These are phyloP conservation scores for Naganishia liquefaciens DNA, from an alignment of 1,284 basidiomycete genomes.

Conservation along the genomic window DNA sequence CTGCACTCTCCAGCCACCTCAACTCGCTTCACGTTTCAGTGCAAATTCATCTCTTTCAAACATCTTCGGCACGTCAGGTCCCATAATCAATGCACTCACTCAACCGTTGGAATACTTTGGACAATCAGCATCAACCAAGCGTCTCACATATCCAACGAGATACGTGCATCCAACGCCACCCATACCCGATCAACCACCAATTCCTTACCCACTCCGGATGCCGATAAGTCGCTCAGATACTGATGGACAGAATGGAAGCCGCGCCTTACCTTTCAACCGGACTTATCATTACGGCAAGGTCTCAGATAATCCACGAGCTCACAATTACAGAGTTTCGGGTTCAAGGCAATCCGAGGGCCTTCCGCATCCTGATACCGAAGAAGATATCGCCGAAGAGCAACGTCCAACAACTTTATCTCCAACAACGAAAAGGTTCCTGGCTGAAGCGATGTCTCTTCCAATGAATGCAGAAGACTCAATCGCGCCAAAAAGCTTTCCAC, in stretches of 20 bases:
- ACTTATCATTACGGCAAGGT: too few species aligned
- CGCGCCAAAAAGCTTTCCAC: not conserved
- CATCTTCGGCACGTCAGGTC: not conserved
- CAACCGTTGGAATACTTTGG: constrained; percentile 3
- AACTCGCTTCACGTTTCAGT: constrained; percentile 3
- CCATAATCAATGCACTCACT: not conserved
- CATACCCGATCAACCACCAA: not conserved
- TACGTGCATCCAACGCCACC: not conserved
- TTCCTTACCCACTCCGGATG: not conserved
- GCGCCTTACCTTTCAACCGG: too few species aligned
- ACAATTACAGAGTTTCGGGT: too few species aligned
- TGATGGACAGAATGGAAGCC: too few species aligned
- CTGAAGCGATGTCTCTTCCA: not conserved
- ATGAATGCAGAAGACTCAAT: not conserved
- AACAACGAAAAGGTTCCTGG: not conserved
- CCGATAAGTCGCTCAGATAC: not conserved
- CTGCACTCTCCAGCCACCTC: not conserved
- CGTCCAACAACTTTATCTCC: not conserved
- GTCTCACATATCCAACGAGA: not conserved
- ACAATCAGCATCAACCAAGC: not conserved
- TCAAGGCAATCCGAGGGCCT: too few species aligned
- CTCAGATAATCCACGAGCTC: too few species aligned
- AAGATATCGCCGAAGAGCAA: not conserved
- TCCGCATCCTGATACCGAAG: too few species aligned
- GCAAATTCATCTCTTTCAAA: not conserved